These are phyloP conservation scores for Alternaria burnsii DNA, from an alignment of 2,329 filamentous ascomycete genomes.

Conservation along the genomic window DNA sequence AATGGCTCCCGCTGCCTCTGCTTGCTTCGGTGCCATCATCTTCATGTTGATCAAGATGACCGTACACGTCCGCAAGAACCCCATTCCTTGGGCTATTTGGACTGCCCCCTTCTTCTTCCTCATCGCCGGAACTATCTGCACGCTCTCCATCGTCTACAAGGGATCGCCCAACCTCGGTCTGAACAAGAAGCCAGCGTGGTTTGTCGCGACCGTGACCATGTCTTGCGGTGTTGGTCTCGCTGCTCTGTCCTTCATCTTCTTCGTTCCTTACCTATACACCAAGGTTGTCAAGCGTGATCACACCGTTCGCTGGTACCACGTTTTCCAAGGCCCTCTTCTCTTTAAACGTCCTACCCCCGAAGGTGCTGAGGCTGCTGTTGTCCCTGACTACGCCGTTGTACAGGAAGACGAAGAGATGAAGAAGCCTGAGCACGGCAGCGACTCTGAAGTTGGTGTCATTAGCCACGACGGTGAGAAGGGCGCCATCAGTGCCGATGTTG, in stretches of 20 bases:
- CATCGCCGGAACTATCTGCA: constrained; percentile 76
- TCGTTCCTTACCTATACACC: constrained; percentile 74
- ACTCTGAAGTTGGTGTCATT: constrained; percentile 45
- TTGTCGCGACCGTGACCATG: constrained; percentile 71
- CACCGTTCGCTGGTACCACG: constrained; percentile 69
- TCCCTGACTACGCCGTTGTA: constrained; percentile 81
- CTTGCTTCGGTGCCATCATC: constrained; percentile 70
- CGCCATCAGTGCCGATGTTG: constrained; percentile 53
- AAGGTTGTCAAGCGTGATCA: constrained; percentile 74
- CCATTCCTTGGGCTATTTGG: constrained; percentile 76
- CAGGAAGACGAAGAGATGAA: constrained; percentile 65
- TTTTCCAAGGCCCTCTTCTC: constrained; percentile 67
- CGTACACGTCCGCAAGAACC: constrained; percentile 77
- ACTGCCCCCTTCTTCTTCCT: constrained; percentile 80
- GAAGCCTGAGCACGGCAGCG: constrained; percentile 32
- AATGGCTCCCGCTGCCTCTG: constrained; percentile 76
- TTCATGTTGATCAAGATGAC: constrained; percentile 76
- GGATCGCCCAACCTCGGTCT: constrained; percentile 74
- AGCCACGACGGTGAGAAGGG: constrained; percentile 46
- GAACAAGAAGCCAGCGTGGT: constrained; percentile 72
- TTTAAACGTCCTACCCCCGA: constrained; percentile 64
- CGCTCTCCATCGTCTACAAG: constrained; percentile 82
- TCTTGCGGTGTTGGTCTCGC: constrained; percentile 69
- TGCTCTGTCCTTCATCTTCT: constrained; percentile 71
- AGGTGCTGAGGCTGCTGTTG: constrained; percentile 63